Percentiles rank a stretch among this genome's conserved stretches.
Conservation (phyloP, 495 filamentous ascomycete species). For the Neurospora sp. region DNA sequence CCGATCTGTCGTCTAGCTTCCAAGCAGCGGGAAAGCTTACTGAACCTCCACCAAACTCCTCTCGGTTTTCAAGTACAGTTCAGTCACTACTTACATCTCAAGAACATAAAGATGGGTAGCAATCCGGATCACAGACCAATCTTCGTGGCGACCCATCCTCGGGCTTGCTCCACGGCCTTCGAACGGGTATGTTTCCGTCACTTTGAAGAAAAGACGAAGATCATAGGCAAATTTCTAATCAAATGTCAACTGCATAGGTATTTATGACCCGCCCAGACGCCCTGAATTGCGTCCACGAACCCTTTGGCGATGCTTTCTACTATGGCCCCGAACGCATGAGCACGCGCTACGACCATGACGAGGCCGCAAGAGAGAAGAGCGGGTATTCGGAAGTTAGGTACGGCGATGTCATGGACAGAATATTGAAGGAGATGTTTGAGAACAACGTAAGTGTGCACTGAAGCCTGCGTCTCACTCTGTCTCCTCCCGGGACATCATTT, state of each 20-base stretch:
- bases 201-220: neutral
- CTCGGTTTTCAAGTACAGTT: neutral
- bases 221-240: neutral
- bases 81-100: neutral
- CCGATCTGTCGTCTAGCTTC: neutral
- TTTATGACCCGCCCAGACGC: constrained; percentile 87
- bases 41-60: neutral
- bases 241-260: constrained; percentile 42
- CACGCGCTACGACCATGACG: constrained; percentile 63
- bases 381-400: constrained; percentile 73
- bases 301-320: constrained; percentile 94
- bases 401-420: constrained; percentile 58
- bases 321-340: constrained; percentile 82
- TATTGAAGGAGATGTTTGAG: constrained; percentile 46
- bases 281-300: constrained; percentile 81
- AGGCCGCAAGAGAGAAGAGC: constrained; percentile 53
- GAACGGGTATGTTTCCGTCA: constrained; percentile 57
- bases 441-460: constrained; percentile 34
- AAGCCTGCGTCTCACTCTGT: neutral
- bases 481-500: neutral
- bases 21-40: neutral
- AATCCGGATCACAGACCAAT: constrained; percentile 50
- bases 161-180: constrained; percentile 92
- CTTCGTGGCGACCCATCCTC: constrained; percentile 86
- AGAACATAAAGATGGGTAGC: neutral